Evolutionary conservation across 208 protist genomes (phyloP).

Genomic region (Willaertia magna): DNA sequence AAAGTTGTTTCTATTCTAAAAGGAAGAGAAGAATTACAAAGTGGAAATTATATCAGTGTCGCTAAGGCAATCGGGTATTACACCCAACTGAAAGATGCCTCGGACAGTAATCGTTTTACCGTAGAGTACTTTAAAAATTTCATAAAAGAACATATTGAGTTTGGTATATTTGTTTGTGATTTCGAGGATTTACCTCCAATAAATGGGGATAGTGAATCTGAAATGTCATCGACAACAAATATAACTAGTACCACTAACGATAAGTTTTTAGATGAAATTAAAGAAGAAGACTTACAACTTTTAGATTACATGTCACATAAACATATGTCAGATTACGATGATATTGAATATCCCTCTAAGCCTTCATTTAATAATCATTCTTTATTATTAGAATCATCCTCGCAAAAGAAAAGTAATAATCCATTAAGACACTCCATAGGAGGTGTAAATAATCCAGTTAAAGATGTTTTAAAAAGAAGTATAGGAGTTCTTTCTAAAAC

Average conservation of each 20-base stretch:
- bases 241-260: no score
- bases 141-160: background rate
- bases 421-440: background rate
- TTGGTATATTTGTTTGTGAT: background rate
- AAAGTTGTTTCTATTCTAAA: background rate
- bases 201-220: background rate
- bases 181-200: background rate
- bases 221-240: no score
- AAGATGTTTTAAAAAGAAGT: background rate
- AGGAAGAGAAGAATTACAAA: background rate
- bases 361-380: background rate
- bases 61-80: background rate
- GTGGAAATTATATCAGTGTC: constrained; percentile 3
- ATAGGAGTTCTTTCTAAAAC: background rate
- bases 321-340: background rate
- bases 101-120: background rate
- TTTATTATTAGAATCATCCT: background rate
- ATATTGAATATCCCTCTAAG: background rate
- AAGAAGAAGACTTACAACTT: no score
- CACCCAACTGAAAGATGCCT: background rate
- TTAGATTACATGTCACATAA: no score
- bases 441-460: background rate
- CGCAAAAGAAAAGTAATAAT: background rate
- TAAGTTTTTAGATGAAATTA: background rate
- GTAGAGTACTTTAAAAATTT: background rate